These are phyloP conservation scores for Fusarium goolgardi DNA, from an alignment of 2,329 filamentous ascomycete genomes.

Conservation along the genomic window DNA sequence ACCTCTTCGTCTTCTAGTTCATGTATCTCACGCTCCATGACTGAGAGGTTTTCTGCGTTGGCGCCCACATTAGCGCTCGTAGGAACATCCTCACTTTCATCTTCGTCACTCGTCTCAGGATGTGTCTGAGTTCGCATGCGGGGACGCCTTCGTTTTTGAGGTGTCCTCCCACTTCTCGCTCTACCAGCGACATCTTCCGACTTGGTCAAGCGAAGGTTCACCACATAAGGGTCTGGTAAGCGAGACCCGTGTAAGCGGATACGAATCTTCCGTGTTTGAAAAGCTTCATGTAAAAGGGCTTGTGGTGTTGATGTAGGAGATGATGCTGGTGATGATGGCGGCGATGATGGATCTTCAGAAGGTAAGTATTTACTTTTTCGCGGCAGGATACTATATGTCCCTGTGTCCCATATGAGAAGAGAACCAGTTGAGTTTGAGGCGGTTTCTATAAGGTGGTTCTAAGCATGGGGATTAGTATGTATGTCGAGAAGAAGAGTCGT, in stretches of 20 bases:
- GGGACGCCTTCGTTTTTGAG: constrained; percentile 24
- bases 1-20: constrained; percentile 66
- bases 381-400: constrained; percentile 66
- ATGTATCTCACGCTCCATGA: constrained; percentile 55
- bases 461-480: neutral
- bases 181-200: constrained; percentile 55
- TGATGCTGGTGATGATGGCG: constrained; percentile 28
- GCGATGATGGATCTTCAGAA: constrained; percentile 48
- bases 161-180: constrained; percentile 36
- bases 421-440: constrained; percentile 66
- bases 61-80: constrained; percentile 27
- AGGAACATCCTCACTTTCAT: constrained; percentile 37
- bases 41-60: constrained; percentile 43
- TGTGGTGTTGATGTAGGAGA: constrained; percentile 53
- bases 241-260: constrained; percentile 65
- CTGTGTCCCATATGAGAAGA: constrained; percentile 72
- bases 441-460: constrained; percentile 72
- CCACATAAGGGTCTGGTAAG: constrained; percentile 64
- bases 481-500: neutral
- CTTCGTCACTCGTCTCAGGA: constrained; percentile 45
- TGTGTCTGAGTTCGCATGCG: constrained; percentile 3
- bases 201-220: constrained; percentile 65
- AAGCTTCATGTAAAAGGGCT: constrained; percentile 63
- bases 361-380: constrained; percentile 52
- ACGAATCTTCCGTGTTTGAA: constrained; percentile 66